Conservation (phyloP, 305 asterid species). For the Petunia hybrid region DNA sequence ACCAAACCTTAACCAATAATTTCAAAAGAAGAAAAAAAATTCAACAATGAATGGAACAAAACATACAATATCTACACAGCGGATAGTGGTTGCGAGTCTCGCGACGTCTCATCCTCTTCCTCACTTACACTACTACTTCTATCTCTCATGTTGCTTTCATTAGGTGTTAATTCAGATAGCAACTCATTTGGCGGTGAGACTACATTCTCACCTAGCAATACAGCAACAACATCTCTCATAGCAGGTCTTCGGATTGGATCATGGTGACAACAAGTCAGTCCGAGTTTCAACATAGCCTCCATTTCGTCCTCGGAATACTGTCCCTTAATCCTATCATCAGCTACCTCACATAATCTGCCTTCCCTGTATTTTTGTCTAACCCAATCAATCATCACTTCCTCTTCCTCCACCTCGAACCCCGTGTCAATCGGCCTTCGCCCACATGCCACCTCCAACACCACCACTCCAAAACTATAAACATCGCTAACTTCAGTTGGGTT, state of each 20-base stretch:
- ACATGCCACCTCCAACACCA: slow-evolving; percentile 85
- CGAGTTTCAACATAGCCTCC: slow-evolving; percentile 76
- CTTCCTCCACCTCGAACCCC: slow-evolving; percentile 60
- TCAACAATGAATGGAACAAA: not conserved
- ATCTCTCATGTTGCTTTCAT: slow-evolving; percentile 33
- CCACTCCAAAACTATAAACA: slow-evolving; percentile 82
- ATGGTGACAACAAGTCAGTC: slow-evolving; percentile 82
- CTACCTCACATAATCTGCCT: slow-evolving; percentile 64
- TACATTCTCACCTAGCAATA: slow-evolving; percentile 61
- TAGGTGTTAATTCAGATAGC: slow-evolving; percentile 48
- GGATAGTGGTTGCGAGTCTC: slow-evolving; percentile 28
- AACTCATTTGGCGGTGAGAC: slow-evolving; percentile 58
- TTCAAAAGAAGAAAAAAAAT: not conserved
- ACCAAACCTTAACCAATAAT: not conserved
- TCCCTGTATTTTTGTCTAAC: slow-evolving; percentile 65
- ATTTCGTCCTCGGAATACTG: slow-evolving; percentile 70
- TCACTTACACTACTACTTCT: slow-evolving; percentile 37
- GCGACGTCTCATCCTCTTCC: slow-evolving; percentile 32
- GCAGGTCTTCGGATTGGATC: slow-evolving; percentile 78
- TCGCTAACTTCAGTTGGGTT: slow-evolving; percentile 75
- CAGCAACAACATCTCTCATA: slow-evolving; percentile 69
- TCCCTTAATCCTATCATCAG: slow-evolving; percentile 66
- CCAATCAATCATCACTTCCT: slow-evolving; percentile 79
- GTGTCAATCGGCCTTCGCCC: slow-evolving; percentile 74
- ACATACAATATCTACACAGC: slow-evolving; percentile 44